Conservation (phyloP, 2,329 filamentous ascomycete species). For the Fusarium falciforme region DNA sequence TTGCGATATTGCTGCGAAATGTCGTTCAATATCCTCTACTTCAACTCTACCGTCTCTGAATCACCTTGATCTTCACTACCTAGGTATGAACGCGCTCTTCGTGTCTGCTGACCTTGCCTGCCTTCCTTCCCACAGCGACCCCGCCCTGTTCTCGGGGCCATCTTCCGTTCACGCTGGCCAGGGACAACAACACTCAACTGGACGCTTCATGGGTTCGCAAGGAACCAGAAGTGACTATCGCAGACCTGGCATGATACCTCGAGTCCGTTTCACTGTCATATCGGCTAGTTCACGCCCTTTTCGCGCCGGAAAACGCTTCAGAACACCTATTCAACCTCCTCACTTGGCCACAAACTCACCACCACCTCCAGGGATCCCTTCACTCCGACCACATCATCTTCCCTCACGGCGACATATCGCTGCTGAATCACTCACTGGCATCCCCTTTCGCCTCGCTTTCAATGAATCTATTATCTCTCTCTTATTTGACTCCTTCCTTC, state of each 20-base stretch:
- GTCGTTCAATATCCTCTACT: background rate
- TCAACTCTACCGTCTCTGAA: background rate
- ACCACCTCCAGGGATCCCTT: background rate
- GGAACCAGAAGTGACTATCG: background rate
- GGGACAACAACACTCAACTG: background rate
- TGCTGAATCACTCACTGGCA: background rate
- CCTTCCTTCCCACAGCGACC: background rate
- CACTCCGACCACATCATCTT: background rate
- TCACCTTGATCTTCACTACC: background rate
- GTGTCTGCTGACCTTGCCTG: slow-evolving; percentile 26
- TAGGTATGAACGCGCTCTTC: slow-evolving; percentile 11
- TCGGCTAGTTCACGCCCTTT: background rate
- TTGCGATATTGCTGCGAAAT: background rate
- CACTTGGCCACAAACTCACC: background rate
- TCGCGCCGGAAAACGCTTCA: background rate
- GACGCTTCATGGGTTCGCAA: background rate
- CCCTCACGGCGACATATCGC: background rate
- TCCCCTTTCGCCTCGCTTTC: background rate
- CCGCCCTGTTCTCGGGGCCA: slow-evolving; percentile 21
- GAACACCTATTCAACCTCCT: background rate
- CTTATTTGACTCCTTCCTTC: background rate
- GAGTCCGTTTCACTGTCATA: background rate
- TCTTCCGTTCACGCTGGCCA: slow-evolving; percentile 15
- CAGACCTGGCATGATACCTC: background rate
- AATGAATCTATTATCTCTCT: background rate